Evolutionary conservation across 345 rosid species (phyloP).

Genomic region (Camelina sativa): DNA sequence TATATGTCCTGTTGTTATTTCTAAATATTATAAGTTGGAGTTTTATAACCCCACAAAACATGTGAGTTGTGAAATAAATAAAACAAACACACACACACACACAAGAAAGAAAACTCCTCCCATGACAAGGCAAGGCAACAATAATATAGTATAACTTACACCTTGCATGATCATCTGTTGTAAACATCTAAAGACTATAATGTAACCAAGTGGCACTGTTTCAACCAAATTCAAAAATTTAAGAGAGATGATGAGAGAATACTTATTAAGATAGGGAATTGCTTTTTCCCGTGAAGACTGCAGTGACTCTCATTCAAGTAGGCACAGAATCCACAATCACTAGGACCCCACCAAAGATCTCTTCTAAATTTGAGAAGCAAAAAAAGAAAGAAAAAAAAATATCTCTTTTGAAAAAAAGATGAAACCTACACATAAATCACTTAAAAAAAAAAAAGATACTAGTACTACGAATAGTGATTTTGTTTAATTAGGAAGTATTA

Average conservation of each 20-base stretch:
- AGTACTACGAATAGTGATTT: not conserved
- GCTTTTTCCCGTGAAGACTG: conserved; percentile 44
- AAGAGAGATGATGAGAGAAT: conserved; percentile 8
- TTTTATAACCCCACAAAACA: conserved; percentile 23
- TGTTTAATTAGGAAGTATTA: not conserved
- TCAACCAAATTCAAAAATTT: conserved; percentile 33
- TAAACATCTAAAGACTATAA: conserved; percentile 17
- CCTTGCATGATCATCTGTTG: not conserved
- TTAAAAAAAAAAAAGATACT: too few species aligned
- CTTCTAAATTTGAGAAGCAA: not conserved
- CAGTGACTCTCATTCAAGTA: conserved; percentile 44
- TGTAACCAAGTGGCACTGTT: conserved; percentile 36
- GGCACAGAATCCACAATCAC: conserved; percentile 42
- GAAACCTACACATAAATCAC: too few species aligned
- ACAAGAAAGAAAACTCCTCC: conserved; percentile 9
- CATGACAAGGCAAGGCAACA: conserved; percentile 6
- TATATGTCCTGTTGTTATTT: not conserved
- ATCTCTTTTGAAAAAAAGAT: not conserved
- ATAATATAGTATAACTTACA: not conserved
- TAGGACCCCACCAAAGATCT: conserved; percentile 28
- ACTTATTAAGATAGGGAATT: conserved; percentile 17
- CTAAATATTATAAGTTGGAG: not conserved
- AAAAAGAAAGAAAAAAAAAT: too few species aligned
- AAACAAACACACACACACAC: not conserved
- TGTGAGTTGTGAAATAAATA: conserved; percentile 34